Evolutionary conservation across 495 filamentous ascomycete species (phyloP).

Genomic region (Penicillium ucsense): DNA sequence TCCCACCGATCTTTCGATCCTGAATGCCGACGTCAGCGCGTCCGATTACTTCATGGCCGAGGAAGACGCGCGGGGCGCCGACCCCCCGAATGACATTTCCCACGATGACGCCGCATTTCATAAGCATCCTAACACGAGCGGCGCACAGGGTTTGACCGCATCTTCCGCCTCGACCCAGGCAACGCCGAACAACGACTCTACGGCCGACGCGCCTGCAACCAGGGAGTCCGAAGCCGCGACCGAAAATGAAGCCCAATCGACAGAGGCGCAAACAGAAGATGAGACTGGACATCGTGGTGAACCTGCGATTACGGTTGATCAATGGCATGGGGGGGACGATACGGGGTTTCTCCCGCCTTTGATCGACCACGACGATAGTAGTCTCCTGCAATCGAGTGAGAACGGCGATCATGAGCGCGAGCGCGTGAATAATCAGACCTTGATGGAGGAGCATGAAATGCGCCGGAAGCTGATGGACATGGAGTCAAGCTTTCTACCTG

Average conservation of each 20-base stretch:
- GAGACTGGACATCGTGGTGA: constrained; percentile 17
- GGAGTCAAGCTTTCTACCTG: constrained; percentile 73
- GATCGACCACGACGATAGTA: constrained; percentile 31
- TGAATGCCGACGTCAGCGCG: constrained; percentile 28
- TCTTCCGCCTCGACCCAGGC: constrained; percentile 2
- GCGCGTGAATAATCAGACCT: constrained; percentile 35
- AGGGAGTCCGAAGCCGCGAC: not conserved
- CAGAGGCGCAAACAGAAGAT: constrained; percentile 3
- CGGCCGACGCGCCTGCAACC: not conserved
- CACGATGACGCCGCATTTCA: constrained; percentile 7
- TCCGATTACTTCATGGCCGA: constrained; percentile 29
- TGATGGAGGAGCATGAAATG: constrained; percentile 58
- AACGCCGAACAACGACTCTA: not conserved
- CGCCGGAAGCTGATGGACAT: constrained; percentile 67
- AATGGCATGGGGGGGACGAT: constrained; percentile 12
- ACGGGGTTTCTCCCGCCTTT: constrained; percentile 26
- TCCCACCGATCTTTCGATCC: constrained; percentile 24
- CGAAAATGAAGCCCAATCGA: no score
- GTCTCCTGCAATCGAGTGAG: constrained; percentile 27
- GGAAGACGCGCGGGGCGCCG: constrained; percentile 19
- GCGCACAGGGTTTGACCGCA: constrained; percentile 10
- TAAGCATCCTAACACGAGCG: constrained; percentile 2
- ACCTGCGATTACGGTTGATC: constrained; percentile 2
- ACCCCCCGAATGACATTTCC: constrained; percentile 15
- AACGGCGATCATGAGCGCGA: constrained; percentile 32